Evolutionary conservation across 2,329 filamentous ascomycete genomes (phyloP).

Genomic region (Mycosphaerella sp.): DNA sequence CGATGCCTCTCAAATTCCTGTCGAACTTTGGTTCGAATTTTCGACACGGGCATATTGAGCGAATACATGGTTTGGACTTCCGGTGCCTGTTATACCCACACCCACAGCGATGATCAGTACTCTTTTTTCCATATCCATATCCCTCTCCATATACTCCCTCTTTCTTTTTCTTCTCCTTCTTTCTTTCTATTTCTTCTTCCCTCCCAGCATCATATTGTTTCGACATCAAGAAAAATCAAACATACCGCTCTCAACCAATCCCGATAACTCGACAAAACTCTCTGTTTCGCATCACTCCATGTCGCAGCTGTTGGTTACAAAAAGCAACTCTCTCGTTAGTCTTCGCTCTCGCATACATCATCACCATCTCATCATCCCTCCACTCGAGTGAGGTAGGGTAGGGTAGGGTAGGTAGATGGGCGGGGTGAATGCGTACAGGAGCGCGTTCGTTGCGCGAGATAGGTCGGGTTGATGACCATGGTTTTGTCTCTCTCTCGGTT

Average conservation of each 20-base stretch:
- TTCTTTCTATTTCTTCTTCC: no score
- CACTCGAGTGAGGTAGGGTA: neutral
- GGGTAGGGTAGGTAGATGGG: neutral
- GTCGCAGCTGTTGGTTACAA: conserved; percentile 59
- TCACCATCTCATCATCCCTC: neutral
- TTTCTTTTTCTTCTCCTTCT: no score
- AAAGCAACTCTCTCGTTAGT: conserved; percentile 17
- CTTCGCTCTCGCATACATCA: neutral
- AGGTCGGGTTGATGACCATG: conserved; percentile 77
- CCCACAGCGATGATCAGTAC: neutral
- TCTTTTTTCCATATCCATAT: neutral
- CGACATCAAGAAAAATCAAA: no score
- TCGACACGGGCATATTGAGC: conserved; percentile 77
- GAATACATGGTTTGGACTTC: conserved; percentile 98
- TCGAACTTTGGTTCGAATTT: conserved; percentile 85
- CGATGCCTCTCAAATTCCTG: conserved; percentile 96
- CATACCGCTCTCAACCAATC: conserved; percentile 95
- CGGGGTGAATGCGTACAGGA: conserved; percentile 38
- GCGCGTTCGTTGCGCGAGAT: conserved; percentile 60
- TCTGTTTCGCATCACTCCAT: conserved; percentile 79
- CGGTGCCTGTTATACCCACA: conserved; percentile 60
- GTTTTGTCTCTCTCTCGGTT: conserved; percentile 1
- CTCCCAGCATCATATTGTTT: no score
- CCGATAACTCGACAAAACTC: conserved; percentile 84
- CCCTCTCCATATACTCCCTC: no score